Percentiles rank a stretch among this genome's conserved stretches.
Evolutionary conservation across 164 flowering plant species (phyloP).

Genomic region (Aristolochia californica): DNA sequence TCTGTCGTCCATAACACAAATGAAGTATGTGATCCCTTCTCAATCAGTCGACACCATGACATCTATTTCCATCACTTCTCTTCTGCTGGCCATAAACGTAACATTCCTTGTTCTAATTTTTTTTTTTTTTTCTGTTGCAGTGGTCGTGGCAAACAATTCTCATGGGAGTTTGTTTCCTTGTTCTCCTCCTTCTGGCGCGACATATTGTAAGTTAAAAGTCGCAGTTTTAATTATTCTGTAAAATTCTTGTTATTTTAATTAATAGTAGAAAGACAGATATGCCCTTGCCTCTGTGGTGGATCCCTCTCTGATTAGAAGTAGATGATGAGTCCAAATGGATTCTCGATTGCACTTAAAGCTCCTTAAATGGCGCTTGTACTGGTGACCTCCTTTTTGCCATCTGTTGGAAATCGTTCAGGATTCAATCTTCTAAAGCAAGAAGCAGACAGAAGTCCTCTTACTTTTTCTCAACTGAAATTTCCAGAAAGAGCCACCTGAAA

Average conservation of each 20-base stretch:
- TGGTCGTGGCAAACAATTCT: constrained; percentile 97
- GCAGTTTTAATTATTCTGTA: no score
- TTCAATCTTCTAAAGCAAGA: no score
- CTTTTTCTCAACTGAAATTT: no score
- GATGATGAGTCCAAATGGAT: neutral
- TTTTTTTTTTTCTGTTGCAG: constrained; percentile 30
- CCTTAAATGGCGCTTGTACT: no score
- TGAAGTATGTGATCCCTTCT: constrained; percentile 34
- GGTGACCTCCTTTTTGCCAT: no score
- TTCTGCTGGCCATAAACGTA: neutral
- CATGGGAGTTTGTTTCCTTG: constrained; percentile 78
- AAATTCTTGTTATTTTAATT: no score
- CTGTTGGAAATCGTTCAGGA: no score
- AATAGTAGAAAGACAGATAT: no score
- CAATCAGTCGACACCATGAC: neutral
- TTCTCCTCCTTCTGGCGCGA: constrained; percentile 57
- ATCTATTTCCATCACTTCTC: neutral
- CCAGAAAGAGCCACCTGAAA: no score
- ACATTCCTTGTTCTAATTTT: neutral
- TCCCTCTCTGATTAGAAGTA: no score
- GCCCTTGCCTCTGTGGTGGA: no score
- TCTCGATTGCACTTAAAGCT: neutral
- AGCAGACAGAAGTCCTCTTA: no score
- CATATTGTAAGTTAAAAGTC: constrained; percentile 28
- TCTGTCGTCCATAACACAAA: constrained; percentile 59